Base-by-base conservation (phyloP, 2,329 filamentous ascomycete species). In the Hypoxylon sp. region DNA sequence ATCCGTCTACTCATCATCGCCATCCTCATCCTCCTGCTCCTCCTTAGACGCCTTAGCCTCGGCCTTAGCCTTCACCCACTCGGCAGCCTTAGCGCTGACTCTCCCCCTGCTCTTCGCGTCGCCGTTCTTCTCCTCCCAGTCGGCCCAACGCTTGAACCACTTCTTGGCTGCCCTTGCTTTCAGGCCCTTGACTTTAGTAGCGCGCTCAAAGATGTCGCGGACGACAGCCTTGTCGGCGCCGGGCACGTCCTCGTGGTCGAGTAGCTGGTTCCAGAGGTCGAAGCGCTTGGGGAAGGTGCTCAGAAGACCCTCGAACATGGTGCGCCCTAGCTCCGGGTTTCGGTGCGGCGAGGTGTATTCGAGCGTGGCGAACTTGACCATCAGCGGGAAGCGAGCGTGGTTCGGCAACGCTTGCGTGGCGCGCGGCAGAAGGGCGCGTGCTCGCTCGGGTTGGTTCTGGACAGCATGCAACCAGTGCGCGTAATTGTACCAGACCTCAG, bases 401-500 rank as follows among this genome's bases (percentile, higher is more conserved):
- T 91, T 88, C 57, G 88, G 87, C 20, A 99, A 89, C 6, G 93
- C 92, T 81, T 98, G 95, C 8, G 92, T 90, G 14, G 96, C 95
- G 46, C 95, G 92, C 2, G 91, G 86, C 5, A 98, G 89, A 13
- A 99, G 88, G 0, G 89, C 89, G 61, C 94, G 91, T 2, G 91
- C 92, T 6, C 90, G 89, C n/a, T 91, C 91, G 0, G 94, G 88
- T 10, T 91, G 86, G 64, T 87, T 85, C 66, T 89, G 82, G 0
- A 89, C 92, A 66, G 91, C 90, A 82, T 97, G 92, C 62, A 99
- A 86, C 86, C 98, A 98, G 76, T 92, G 92, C 25, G 95, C 95
- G 81, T 98, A 98, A 84, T 98, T 98, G 81, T 92, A 86, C 93
- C 95, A 99, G 73, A 98, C 90, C 59, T 90, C 88, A 8, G 93